Percentiles rank a stretch among this genome's conserved stretches.
Conservation (phyloP, 768 basidiomycete genomes). For the Lactarius hengduanensis region DNA sequence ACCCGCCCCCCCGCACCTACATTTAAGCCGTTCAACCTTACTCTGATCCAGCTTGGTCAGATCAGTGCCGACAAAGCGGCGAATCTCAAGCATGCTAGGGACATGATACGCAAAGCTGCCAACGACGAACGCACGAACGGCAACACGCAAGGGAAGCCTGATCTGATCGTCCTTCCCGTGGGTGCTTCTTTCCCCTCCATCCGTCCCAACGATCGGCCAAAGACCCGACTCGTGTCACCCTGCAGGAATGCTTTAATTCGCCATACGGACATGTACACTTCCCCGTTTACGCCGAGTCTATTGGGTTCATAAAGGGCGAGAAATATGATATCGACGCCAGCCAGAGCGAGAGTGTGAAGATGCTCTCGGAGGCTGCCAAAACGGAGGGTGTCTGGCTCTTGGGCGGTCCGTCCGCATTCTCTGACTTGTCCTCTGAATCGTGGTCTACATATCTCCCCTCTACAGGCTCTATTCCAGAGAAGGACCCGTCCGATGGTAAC, state of each 20-base stretch:
- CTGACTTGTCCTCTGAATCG: background rate
- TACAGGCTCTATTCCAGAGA: slow-evolving; percentile 93
- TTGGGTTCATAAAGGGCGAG: slow-evolving; percentile 58
- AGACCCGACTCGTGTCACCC: background rate
- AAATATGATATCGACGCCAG: slow-evolving; percentile 55
- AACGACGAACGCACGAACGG: slow-evolving; percentile 31
- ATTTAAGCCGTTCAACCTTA: slow-evolving; percentile 78
- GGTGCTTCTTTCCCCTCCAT: slow-evolving; percentile 30
- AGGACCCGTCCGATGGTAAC: slow-evolving; percentile 57
- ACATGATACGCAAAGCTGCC: slow-evolving; percentile 75
- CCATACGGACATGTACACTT: slow-evolving; percentile 82
- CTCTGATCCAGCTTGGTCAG: slow-evolving; percentile 86
- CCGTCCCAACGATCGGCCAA: slow-evolving; percentile 32
- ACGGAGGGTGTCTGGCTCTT: slow-evolving; percentile 84
- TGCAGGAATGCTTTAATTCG: slow-evolving; percentile 81
- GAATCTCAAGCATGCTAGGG: slow-evolving; percentile 81
- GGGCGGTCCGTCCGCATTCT: slow-evolving; percentile 62
- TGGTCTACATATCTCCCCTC: background rate
- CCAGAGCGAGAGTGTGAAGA: slow-evolving; percentile 73
- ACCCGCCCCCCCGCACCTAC: slow-evolving; percentile 34
- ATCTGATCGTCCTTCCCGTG: slow-evolving; percentile 84
- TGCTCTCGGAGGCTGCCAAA: slow-evolving; percentile 79
- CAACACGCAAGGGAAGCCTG: slow-evolving; percentile 52
- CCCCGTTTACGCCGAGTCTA: slow-evolving; percentile 78
- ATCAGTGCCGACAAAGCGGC: slow-evolving; percentile 66